Conservation (phyloP, 768 basidiomycete species). For the Agaricus blazei region DNA sequence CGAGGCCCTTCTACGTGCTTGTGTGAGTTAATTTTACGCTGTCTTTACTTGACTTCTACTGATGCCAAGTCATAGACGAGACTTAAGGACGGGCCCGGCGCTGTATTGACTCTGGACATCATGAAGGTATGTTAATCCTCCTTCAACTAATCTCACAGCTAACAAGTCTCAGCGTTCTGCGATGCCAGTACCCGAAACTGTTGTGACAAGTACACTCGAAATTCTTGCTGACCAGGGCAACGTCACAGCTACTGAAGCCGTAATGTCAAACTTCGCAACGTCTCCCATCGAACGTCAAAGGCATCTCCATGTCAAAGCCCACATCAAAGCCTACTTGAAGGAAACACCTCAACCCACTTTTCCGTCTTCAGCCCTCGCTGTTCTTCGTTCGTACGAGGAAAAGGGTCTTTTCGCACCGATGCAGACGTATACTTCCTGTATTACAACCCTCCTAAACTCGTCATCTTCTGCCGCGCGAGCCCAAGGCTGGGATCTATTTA, state of each 20-base stretch:
- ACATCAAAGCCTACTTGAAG: constrained; percentile 33
- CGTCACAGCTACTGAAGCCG: constrained; percentile 36
- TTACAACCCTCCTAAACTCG: constrained; percentile 50
- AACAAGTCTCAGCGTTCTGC: constrained; percentile 33
- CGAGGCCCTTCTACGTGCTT: constrained; percentile 46
- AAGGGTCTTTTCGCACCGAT: constrained; percentile 62
- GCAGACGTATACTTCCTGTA: constrained; percentile 66
- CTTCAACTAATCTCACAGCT: background rate
- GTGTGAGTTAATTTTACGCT: constrained; percentile 16
- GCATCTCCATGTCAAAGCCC: constrained; percentile 68
- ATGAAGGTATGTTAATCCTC: constrained; percentile 39
- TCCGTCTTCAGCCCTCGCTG: constrained; percentile 56
- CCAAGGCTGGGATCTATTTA: constrained; percentile 90
- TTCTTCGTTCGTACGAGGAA: constrained; percentile 71
- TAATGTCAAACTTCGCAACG: constrained; percentile 14
- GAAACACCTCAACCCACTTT: constrained; percentile 41
- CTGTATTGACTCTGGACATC: constrained; percentile 44
- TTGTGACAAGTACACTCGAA: constrained; percentile 43
- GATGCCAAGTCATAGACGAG: constrained; percentile 31
- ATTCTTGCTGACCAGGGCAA: constrained; percentile 45
- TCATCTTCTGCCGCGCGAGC: constrained; percentile 52
- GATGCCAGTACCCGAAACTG: constrained; percentile 33
- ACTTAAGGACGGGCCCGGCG: constrained; percentile 40
- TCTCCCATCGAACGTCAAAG: constrained; percentile 46
- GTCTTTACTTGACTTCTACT: constrained; percentile 4